Conservation (phyloP, 2,329 filamentous ascomycete genomes). For the Phaeosphaeriaceae sp. region DNA sequence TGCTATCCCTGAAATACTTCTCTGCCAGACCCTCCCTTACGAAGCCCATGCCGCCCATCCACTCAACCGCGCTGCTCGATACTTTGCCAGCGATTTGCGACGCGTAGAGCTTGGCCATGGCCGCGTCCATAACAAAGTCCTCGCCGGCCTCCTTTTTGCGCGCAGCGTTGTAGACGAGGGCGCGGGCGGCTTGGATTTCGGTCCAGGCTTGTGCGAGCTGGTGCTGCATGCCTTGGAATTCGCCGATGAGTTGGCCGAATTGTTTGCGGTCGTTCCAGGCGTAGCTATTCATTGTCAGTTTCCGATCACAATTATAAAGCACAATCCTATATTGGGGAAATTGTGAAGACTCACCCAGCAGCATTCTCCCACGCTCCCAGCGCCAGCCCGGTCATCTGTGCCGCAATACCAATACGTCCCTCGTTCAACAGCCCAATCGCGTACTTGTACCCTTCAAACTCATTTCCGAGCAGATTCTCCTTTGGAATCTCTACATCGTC, state of each 20-base stretch:
- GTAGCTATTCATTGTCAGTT: no score
- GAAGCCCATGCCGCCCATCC: constrained; percentile 99
- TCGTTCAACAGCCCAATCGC: constrained; percentile 94
- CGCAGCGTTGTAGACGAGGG: constrained; percentile 93
- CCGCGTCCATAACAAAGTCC: constrained; percentile 93
- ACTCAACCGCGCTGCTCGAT: constrained; percentile 86
- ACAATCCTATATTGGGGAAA: not conserved
- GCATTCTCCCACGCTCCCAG: constrained; percentile 96
- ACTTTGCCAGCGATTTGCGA: constrained; percentile 92
- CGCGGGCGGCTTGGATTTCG: constrained; percentile 89
- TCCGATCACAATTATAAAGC: no score
- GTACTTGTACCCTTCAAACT: constrained; percentile 96
- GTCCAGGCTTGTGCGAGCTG: constrained; percentile 96
- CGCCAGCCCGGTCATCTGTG: constrained; percentile 97
- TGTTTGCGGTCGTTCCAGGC: constrained; percentile 99
- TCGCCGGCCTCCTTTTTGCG: constrained; percentile 98
- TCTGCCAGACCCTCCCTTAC: constrained; percentile 94
- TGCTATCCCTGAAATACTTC: constrained; percentile 97
- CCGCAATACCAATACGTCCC: constrained; percentile 95
- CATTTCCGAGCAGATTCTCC: constrained; percentile 85
- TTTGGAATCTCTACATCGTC: constrained; percentile 92
- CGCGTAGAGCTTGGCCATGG: constrained; percentile 96
- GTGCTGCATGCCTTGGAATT: constrained; percentile 99
- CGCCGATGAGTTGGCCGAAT: constrained; percentile 90
- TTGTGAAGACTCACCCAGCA: constrained; percentile 65